Conservation (phyloP, 352 stramenopile genomes). For the Phytopythium vexans region DNA sequence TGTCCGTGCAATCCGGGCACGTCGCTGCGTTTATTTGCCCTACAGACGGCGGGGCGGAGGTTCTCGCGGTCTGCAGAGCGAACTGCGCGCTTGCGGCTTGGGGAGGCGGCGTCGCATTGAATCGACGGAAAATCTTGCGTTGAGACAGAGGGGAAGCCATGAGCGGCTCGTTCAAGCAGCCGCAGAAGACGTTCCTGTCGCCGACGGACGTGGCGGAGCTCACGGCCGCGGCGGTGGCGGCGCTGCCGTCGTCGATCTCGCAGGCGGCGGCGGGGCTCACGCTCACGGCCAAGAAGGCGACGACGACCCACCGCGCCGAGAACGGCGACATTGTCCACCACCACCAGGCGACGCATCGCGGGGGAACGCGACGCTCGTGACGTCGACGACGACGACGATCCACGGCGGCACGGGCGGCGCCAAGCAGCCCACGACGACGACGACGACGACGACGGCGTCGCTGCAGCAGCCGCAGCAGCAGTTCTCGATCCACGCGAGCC, state of each 20-base stretch:
- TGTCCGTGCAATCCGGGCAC: background rate
- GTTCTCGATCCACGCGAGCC: constrained; percentile 51
- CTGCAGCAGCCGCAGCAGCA: constrained; percentile 33
- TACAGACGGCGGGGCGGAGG: too few species aligned
- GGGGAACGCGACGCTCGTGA: constrained; percentile 68
- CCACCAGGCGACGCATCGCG: constrained; percentile 70
- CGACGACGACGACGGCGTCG: constrained; percentile 16
- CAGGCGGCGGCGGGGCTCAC: constrained; percentile 35
- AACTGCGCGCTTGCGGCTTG: too few species aligned
- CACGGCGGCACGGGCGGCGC: constrained; percentile 44
- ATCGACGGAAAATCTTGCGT: too few species aligned
- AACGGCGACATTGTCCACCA: constrained; percentile 78
- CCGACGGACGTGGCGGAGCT: constrained; percentile 74
- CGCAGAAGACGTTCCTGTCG: constrained; percentile 67
- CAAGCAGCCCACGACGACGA: constrained; percentile 18
- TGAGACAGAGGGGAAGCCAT: constrained; percentile 14
- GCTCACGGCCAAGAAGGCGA: constrained; percentile 42
- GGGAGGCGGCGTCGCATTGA: too few species aligned
- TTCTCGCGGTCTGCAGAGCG: too few species aligned
- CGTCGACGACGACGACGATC: constrained; percentile 77
- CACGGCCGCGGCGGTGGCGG: constrained; percentile 66
- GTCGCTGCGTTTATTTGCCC: too few species aligned
- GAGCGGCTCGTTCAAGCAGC: constrained; percentile 47
- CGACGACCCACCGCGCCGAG: constrained; percentile 56
- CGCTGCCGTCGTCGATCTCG: constrained; percentile 59